These are phyloP conservation scores for Cutaneotrichosporon mucoides DNA, from an alignment of 1,284 basidiomycete species.

Conservation along the genomic window DNA sequence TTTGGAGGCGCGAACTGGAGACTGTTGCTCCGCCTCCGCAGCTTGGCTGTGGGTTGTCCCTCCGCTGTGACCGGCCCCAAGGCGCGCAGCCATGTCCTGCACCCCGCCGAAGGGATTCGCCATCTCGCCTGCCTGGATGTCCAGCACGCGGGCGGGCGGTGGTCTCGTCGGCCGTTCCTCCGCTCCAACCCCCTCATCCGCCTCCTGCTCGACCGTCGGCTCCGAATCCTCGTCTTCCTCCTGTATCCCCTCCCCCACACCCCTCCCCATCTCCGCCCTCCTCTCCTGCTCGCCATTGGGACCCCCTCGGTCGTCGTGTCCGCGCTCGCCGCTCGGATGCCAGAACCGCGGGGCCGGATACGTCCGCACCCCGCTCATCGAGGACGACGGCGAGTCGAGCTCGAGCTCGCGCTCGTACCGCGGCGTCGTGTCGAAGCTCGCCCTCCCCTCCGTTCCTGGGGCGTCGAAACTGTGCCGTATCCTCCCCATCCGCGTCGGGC, in stretches of 20 bases:
- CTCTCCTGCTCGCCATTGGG: too few species aligned
- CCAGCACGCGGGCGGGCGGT: conserved; percentile 6
- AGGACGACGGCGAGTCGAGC: background rate
- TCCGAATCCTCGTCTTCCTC: too few species aligned
- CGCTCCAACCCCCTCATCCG: background rate
- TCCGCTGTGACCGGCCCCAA: conserved; percentile 8
- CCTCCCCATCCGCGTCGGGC: background rate
- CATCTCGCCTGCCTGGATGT: conserved; percentile 9
- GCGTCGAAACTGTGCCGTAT: background rate
- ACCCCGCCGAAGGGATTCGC: conserved; percentile 22
- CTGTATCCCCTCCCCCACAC: too few species aligned
- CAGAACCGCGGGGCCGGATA: conserved; percentile 1
- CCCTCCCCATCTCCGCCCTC: too few species aligned
- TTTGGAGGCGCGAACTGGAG: too few species aligned
- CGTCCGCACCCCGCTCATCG: background rate
- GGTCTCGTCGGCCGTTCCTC: background rate
- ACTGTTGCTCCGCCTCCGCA: too few species aligned
- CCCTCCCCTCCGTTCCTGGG: background rate
- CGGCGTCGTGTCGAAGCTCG: background rate
- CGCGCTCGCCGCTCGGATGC: background rate
- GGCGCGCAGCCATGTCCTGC: conserved; percentile 22
- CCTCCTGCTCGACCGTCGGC: too few species aligned
- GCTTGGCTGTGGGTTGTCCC: too few species aligned
- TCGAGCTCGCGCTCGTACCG: background rate
- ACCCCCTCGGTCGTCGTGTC: too few species aligned